Evolutionary conservation across 1,284 basidiomycete species (phyloP).

Genomic region (Papiliotrema nemorosa): DNA sequence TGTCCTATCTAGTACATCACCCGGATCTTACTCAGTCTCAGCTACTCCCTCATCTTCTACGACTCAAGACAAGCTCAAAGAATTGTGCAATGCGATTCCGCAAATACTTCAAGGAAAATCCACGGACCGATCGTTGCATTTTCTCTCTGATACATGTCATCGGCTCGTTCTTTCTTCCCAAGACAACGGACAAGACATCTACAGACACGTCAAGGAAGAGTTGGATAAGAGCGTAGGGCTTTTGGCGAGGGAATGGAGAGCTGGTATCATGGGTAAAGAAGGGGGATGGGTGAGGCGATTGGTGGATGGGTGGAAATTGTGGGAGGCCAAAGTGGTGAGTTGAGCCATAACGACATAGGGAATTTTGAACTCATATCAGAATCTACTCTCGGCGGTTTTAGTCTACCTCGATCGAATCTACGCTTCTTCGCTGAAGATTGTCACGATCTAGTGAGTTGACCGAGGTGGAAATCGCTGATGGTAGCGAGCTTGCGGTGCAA

Average conservation of each 20-base stretch:
- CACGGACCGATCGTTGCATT: slow-evolving; percentile 25
- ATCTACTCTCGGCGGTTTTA: slow-evolving; percentile 37
- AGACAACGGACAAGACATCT: slow-evolving; percentile 18
- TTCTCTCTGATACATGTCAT: slow-evolving; percentile 25
- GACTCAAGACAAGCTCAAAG: slow-evolving; percentile 8
- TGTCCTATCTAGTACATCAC: neutral
- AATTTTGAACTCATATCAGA: slow-evolving; percentile 9
- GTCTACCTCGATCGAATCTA: slow-evolving; percentile 47
- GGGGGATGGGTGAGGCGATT: slow-evolving; percentile 27
- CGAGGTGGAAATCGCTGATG: neutral
- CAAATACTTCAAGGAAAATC: slow-evolving; percentile 26
- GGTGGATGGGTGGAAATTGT: slow-evolving; percentile 25
- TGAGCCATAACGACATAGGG: neutral
- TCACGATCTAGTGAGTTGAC: slow-evolving; percentile 29
- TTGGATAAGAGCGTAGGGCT: slow-evolving; percentile 14
- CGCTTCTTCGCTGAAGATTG: slow-evolving; percentile 23
- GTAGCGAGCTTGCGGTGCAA: slow-evolving; percentile 57
- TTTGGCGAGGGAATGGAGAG: slow-evolving; percentile 27
- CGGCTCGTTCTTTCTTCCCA: slow-evolving; percentile 22
- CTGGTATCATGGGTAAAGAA: slow-evolving; percentile 27
- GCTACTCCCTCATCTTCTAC: neutral
- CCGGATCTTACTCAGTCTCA: neutral
- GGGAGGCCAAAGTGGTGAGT: slow-evolving; percentile 29
- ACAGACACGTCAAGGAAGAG: slow-evolving; percentile 22
- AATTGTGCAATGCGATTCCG: slow-evolving; percentile 17